Conservation (phyloP, 495 filamentous ascomycete genomes). For the Rusavskia elegans region DNA sequence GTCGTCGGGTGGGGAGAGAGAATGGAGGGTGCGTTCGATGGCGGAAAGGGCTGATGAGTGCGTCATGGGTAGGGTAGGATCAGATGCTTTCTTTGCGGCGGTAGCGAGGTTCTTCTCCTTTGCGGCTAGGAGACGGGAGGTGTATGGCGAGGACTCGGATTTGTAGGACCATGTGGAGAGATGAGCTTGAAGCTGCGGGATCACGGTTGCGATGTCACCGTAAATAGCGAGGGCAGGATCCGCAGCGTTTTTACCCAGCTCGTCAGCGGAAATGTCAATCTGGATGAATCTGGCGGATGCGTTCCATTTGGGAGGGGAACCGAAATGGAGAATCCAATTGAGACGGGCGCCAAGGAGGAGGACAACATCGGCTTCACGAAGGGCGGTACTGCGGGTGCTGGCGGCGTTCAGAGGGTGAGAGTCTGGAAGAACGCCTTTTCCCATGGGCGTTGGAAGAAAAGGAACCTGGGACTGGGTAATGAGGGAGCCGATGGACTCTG, state of each 20-base stretch:
- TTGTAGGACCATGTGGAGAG: constrained; percentile 31
- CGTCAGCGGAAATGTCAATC: constrained; percentile 42
- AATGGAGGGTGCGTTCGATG: constrained; percentile 32
- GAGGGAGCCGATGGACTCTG: constrained; percentile 29
- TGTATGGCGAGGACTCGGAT: constrained; percentile 18
- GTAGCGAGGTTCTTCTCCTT: constrained; percentile 34
- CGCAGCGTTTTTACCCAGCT: constrained; percentile 33
- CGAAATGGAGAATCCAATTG: constrained; percentile 53
- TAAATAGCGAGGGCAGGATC: constrained; percentile 31
- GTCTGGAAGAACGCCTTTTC: constrained; percentile 45
- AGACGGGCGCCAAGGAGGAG: constrained; percentile 43
- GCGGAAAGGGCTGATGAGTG: constrained; percentile 39
- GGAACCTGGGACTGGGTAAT: constrained; percentile 35
- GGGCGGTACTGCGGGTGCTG: constrained; percentile 39
- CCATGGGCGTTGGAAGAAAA: constrained; percentile 50
- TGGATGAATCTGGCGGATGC: constrained; percentile 37
- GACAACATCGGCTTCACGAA: constrained; percentile 42
- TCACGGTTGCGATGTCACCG: constrained; percentile 37
- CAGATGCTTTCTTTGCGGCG: constrained; percentile 21
- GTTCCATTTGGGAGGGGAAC: constrained; percentile 42
- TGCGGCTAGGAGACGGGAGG: constrained; percentile 19
- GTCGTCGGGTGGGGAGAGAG: constrained; percentile 22
- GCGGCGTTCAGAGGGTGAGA: constrained; percentile 38
- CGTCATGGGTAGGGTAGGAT: constrained; percentile 28
- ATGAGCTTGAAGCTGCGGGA: constrained; percentile 26